phyloP scores from a whole-genome alignment of 2,329 filamentous ascomycete genomes.

The Aureobasidium sp. region DNA sequence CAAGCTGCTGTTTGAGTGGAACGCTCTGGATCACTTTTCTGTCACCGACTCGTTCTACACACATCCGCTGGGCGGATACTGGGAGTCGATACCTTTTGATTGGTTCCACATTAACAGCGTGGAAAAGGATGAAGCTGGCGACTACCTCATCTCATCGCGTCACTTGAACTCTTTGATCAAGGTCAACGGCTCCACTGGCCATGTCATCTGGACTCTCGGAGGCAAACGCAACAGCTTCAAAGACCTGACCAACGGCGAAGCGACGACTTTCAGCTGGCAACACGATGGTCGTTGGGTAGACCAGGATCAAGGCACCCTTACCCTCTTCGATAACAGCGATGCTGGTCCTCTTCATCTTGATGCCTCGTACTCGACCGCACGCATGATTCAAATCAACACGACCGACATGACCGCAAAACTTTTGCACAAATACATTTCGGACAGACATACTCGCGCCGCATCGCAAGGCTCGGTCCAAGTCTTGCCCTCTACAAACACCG shows the following conservation, averaged over 20 bases:
- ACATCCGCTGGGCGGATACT: constrained; percentile 34
- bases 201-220: constrained; percentile 42
- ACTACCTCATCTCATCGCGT: constrained; percentile 47
- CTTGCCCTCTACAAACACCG: constrained; percentile 42
- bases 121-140: constrained; percentile 41
- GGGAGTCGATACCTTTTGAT: constrained; percentile 32
- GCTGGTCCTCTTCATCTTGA: constrained; percentile 36
- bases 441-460: constrained; percentile 36
- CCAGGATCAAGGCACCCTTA: constrained; percentile 18
- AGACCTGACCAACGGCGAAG: constrained; percentile 15
- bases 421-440: constrained; percentile 23
- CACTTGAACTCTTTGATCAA: constrained; percentile 40
- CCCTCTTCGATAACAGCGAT: constrained; percentile 30
- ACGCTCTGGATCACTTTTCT: constrained; percentile 32
- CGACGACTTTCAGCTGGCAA: constrained; percentile 36
- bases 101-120: constrained; percentile 50
- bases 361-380: constrained; percentile 25
- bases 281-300: constrained; percentile 36
- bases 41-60: constrained; percentile 25
- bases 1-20: constrained; percentile 37
- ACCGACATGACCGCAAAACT: constrained; percentile 25
- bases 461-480: constrained; percentile 49
- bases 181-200: constrained; percentile 38
- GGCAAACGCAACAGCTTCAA: constrained; percentile 17
- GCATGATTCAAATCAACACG: constrained; percentile 21